Percentiles rank a stretch among this genome's conserved stretches.
These are phyloP conservation scores for Spinacia oleracea DNA, from an alignment of 179 eudicot genomes.

Conservation along the genomic window DNA sequence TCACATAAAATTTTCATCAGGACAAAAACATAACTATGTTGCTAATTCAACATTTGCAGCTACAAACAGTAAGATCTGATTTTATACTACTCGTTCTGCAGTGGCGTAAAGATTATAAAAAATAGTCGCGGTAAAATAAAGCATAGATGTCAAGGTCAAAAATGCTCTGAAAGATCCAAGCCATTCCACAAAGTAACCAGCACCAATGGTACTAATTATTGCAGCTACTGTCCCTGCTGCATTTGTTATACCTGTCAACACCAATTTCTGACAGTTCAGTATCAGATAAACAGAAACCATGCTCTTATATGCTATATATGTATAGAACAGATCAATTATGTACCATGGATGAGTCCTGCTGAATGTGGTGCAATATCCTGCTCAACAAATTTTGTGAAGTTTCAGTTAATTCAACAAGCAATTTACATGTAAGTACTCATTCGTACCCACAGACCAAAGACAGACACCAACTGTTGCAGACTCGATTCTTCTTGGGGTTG, in stretches of 20 bases:
- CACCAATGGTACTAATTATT: slow-evolving; percentile 76
- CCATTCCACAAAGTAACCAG: slow-evolving; percentile 88
- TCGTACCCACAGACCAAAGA: too few relatives aligned
- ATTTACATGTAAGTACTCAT: background rate
- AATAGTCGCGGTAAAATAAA: slow-evolving; percentile 65
- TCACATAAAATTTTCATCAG: background rate
- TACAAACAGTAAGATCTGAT: background rate
- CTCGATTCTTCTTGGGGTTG: too few relatives aligned
- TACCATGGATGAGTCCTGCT: slow-evolving; percentile 92
- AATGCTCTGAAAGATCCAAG: slow-evolving; percentile 93
- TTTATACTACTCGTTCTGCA: slow-evolving; percentile 59
- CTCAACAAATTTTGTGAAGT: slow-evolving; percentile 13
- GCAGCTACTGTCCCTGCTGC: slow-evolving; percentile 92
- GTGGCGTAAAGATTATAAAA: slow-evolving; percentile 80
- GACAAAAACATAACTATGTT: background rate
- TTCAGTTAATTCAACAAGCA: background rate
- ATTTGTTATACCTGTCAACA: slow-evolving; percentile 69
- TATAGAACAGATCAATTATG: background rate
- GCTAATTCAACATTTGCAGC: background rate
- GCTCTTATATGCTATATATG: background rate
- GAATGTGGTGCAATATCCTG: slow-evolving; percentile 91
- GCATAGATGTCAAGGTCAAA: slow-evolving; percentile 63
- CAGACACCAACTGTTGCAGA: background rate
- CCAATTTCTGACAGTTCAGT: background rate
- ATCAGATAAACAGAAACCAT: too few relatives aligned